These are phyloP conservation scores for Fusarium secorum DNA, from an alignment of 2,329 filamentous ascomycete genomes.

Conservation along the genomic window DNA sequence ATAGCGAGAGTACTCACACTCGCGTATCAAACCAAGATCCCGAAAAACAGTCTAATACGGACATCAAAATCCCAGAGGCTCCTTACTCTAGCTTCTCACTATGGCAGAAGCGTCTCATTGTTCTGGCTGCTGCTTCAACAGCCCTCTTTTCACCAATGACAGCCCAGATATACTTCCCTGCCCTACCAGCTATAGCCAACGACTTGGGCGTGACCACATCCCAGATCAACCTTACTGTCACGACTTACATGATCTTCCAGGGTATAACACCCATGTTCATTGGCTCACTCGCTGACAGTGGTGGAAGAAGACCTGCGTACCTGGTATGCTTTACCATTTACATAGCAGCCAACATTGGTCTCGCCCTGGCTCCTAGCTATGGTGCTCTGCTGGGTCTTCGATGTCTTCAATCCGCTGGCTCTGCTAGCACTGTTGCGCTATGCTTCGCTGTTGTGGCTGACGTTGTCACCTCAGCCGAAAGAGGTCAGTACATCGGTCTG, in stretches of 20 bases:
- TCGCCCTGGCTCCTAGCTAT: slow-evolving; percentile 60
- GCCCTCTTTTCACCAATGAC: slow-evolving; percentile 58
- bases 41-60: slow-evolving; percentile 9
- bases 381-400: slow-evolving; percentile 61
- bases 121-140: slow-evolving; percentile 49
- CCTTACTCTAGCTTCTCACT: slow-evolving; percentile 51
- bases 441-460: slow-evolving; percentile 68
- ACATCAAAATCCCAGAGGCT: not conserved
- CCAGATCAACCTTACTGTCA: slow-evolving; percentile 60
- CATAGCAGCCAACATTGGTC: slow-evolving; percentile 61
- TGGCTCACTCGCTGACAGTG: slow-evolving; percentile 62
- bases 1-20: slow-evolving; percentile 1
- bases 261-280: slow-evolving; percentile 66
- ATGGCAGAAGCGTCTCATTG: slow-evolving; percentile 52
- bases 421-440: slow-evolving; percentile 66
- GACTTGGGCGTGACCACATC: slow-evolving; percentile 54
- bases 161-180: slow-evolving; percentile 63
- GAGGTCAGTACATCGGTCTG: slow-evolving; percentile 66
- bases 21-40: slow-evolving; percentile 3
- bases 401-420: slow-evolving; percentile 65
- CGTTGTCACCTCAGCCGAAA: slow-evolving; percentile 66
- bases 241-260: slow-evolving; percentile 67
- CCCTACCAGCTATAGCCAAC: slow-evolving; percentile 56
- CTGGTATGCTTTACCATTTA: slow-evolving; percentile 62
- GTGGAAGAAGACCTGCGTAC: slow-evolving; percentile 63